These are phyloP conservation scores for Wickerhamiella cacticola DNA, from an alignment of 805 yeast genomes.

Conservation along the genomic window DNA sequence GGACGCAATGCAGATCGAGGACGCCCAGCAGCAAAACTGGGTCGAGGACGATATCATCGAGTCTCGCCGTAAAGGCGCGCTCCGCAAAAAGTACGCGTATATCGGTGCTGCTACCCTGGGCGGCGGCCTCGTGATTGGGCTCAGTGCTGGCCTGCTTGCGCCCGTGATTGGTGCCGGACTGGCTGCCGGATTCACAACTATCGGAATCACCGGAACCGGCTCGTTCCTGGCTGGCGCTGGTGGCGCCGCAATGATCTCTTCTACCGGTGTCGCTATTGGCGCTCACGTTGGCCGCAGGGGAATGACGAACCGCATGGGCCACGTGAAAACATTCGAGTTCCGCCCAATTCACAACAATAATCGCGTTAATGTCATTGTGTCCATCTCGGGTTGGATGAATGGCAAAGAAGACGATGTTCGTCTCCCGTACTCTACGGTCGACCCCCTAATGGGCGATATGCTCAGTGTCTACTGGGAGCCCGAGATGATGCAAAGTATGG, in stretches of 20 bases:
- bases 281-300: slow-evolving; percentile 79
- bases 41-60: slow-evolving; percentile 59
- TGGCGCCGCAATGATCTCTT: slow-evolving; percentile 87
- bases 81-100: slow-evolving; percentile 60
- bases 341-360: slow-evolving; percentile 85
- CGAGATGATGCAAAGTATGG: slow-evolving; percentile 88
- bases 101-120: slow-evolving; percentile 94
- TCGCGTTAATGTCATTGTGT: slow-evolving; percentile 71
- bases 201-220: slow-evolving; percentile 88
- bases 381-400: slow-evolving; percentile 96
- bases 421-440: slow-evolving; percentile 89
- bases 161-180: slow-evolving; percentile 98
- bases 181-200: slow-evolving; percentile 92
- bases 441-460: slow-evolving; percentile 95
- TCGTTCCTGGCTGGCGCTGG: slow-evolving; percentile 94
- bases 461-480: slow-evolving; percentile 95
- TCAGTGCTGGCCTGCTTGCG: slow-evolving; percentile 89
- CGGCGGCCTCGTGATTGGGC: slow-evolving; percentile 86
- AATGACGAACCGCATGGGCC: slow-evolving; percentile 77
- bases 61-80: slow-evolving; percentile 53
- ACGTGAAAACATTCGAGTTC: slow-evolving; percentile 87
- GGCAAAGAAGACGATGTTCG: slow-evolving; percentile 92
- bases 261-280: slow-evolving; percentile 84
- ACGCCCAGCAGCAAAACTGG: slow-evolving; percentile 64
- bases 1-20: slow-evolving; percentile 81